phyloP scores from a whole-genome alignment of 2,329 filamentous ascomycete species.

The Exophiala sideris region DNA sequence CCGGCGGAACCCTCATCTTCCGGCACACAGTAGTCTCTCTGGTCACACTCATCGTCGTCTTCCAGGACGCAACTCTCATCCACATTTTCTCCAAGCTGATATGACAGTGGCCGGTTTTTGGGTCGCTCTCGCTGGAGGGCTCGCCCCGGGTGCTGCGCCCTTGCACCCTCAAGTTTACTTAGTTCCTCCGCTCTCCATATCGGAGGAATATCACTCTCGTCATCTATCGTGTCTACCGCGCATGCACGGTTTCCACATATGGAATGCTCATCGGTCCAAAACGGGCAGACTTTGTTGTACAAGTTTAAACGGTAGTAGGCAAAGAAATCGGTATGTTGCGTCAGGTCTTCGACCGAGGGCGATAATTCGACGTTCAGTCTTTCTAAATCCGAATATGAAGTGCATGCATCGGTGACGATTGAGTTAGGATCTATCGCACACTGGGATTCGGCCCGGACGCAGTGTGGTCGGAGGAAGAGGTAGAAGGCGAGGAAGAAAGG shows the following conservation, averaged over 20 bases:
- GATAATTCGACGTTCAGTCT: constrained; percentile 72
- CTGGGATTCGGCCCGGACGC: constrained; percentile 22
- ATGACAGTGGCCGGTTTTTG: constrained; percentile 71
- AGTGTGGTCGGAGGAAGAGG: constrained; percentile 17
- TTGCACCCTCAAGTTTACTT: constrained; percentile 85
- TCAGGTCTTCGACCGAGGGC: constrained; percentile 75
- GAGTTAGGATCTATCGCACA: constrained; percentile 69
- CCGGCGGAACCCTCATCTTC: constrained; percentile 83
- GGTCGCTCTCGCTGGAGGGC: constrained; percentile 66
- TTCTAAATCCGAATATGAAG: constrained; percentile 88
- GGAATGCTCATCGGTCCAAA: constrained; percentile 89
- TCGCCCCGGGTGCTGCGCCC: constrained; percentile 81
- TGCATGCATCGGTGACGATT: constrained; percentile 91
- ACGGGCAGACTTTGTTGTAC: constrained; percentile 90
- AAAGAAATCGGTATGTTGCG: constrained; percentile 90
- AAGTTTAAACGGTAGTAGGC: constrained; percentile 94
- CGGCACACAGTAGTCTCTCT: constrained; percentile 92
- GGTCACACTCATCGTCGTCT: constrained; percentile 95
- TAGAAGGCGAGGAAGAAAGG: constrained; percentile 26
- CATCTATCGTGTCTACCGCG: constrained; percentile 89
- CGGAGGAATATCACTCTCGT: constrained; percentile 86
- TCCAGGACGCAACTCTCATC: constrained; percentile 96
- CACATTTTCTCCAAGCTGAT: constrained; percentile 77
- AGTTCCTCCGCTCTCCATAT: constrained; percentile 91
- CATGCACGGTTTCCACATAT: constrained; percentile 98